Percentiles rank a stretch among this genome's conserved stretches.
Conservation (phyloP, 345 rosid genomes). For the Trapa incisa region DNA sequence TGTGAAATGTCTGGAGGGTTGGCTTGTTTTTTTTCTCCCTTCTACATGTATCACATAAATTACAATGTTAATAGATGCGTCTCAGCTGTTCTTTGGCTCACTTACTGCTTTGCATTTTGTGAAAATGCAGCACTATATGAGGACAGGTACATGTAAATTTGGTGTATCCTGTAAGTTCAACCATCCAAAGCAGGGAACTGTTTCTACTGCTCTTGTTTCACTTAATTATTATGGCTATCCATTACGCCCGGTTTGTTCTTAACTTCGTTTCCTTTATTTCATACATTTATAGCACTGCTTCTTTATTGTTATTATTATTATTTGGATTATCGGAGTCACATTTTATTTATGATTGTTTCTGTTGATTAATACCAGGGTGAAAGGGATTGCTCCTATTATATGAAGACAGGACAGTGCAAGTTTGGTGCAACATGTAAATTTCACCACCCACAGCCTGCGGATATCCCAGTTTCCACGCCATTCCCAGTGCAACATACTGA, state of each 20-base stretch:
- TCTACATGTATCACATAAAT: background rate
- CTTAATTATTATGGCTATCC: constrained; percentile 74
- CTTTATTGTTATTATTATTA: no score
- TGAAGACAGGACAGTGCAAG: constrained; percentile 89
- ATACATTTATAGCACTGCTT: background rate
- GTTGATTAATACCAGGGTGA: constrained; percentile 49
- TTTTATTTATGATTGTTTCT: background rate
- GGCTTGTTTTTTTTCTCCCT: background rate
- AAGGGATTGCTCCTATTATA: constrained; percentile 75
- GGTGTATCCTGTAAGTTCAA: constrained; percentile 93
- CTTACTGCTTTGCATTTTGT: background rate
- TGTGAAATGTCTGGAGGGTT: background rate
- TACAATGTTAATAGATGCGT: background rate
- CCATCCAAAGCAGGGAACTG: constrained; percentile 77
- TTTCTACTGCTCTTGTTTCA: constrained; percentile 35
- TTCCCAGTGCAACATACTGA: constrained; percentile 37
- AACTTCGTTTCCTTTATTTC: background rate
- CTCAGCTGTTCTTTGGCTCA: background rate
- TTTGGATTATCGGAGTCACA: background rate
- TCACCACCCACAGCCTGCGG: constrained; percentile 68
- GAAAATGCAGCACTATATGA: constrained; percentile 63
- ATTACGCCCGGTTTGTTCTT: constrained; percentile 19
- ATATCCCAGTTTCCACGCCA: constrained; percentile 38
- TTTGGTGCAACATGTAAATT: constrained; percentile 79
- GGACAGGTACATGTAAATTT: constrained; percentile 84